These are phyloP conservation scores for Tulasnella sp. DNA, from an alignment of 768 basidiomycete species.

Conservation along the genomic window DNA sequence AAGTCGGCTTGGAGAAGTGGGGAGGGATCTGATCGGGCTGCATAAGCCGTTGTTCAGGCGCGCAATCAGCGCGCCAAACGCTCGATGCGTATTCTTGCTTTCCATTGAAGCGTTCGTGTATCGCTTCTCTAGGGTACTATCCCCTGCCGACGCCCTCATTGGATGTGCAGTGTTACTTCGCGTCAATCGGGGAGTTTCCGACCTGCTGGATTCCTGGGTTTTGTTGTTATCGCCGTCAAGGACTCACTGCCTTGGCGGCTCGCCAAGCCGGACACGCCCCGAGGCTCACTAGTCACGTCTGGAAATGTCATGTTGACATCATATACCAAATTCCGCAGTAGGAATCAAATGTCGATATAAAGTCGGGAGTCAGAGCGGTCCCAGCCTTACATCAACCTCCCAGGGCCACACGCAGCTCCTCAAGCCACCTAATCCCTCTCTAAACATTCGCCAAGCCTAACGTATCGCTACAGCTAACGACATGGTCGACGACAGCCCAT, in stretches of 20 bases:
- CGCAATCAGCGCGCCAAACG: neutral
- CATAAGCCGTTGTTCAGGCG: neutral
- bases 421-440: neutral
- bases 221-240: neutral
- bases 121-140: neutral
- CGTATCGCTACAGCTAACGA: neutral
- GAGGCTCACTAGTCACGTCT: neutral
- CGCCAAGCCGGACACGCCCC: neutral
- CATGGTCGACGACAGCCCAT: constrained; percentile 28
- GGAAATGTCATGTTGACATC: neutral
- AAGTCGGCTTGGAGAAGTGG: too few relatives aligned
- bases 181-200: neutral
- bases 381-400: neutral
- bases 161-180: neutral
- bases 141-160: neutral
- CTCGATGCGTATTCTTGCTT: neutral
- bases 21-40: neutral
- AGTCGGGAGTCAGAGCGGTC: neutral
- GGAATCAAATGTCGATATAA: neutral
- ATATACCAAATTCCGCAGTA: neutral
- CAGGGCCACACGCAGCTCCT: neutral
- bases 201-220: neutral
- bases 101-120: neutral
- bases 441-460: neutral
- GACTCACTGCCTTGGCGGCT: neutral